These are phyloP conservation scores for Lichtheimia ornata DNA, from an alignment of 371 early-diverging fungal species.

Conservation along the genomic window DNA sequence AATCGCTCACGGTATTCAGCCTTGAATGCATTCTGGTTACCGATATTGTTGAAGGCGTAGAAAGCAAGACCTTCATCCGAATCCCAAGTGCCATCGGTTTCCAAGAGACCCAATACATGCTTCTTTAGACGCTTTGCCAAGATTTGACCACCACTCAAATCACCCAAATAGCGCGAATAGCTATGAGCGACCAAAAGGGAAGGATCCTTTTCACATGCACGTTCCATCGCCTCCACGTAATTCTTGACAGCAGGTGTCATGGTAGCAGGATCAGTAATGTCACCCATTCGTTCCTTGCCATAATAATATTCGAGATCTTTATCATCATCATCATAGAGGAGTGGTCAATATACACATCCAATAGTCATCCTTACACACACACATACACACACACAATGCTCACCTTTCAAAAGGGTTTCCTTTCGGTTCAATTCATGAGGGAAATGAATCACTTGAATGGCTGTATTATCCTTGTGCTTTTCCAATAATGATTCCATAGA, in stretches of 20 bases:
- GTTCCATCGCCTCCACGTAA: constrained; percentile 50
- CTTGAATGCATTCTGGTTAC: constrained; percentile 59
- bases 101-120: constrained; percentile 34
- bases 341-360: background rate
- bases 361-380: background rate
- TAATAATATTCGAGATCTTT: constrained; percentile 56
- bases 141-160: constrained; percentile 64
- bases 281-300: constrained; percentile 42
- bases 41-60: constrained; percentile 52
- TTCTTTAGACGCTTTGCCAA: constrained; percentile 57
- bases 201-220: constrained; percentile 45
- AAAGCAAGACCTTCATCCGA: constrained; percentile 49
- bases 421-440: constrained; percentile 52
- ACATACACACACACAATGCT: no score
- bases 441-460: constrained; percentile 54
- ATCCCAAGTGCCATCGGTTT: constrained; percentile 40
- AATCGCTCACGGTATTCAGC: constrained; percentile 54
- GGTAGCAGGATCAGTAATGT: constrained; percentile 29
- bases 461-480: constrained; percentile 47
- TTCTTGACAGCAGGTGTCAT: constrained; percentile 56
- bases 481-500: constrained; percentile 56
- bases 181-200: constrained; percentile 59
- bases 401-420: constrained; percentile 42
- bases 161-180: constrained; percentile 65
- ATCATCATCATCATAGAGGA: background rate